Evolutionary conservation across 1,139 yeast species (phyloP), one percentile per base, ranked within the genome.

Genomic region (Hansenula sp.): DNA sequence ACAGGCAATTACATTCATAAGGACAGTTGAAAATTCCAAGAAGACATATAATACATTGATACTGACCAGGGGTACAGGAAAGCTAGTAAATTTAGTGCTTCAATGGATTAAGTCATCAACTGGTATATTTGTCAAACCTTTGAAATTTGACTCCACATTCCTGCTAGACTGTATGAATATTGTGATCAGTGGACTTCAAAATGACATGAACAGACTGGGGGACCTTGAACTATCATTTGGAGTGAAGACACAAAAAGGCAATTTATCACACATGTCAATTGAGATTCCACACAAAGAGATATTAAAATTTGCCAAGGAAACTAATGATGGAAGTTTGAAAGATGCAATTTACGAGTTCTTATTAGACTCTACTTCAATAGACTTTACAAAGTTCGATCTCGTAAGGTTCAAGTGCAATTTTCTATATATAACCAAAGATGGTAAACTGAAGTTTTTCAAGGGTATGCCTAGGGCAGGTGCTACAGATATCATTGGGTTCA

Each of bases 41-140:
- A 43, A 40, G 31, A 33, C 41, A 29, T 49, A 42, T 40, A 40
- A 47, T 24, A 49, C 53, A 11, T 38, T 54, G n/a, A 39, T 59
- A 9, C 33, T 55, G 21, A 40, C 52, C 7, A 48, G 44, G 34
- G 46, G 54, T 5, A 41, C 48, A 12, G 49, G 52, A 7, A 51
- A 52, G 24, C 29, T 53, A 27, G 47, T 45, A 12, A 43, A 35
- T 8, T 38, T 50, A 30, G 33, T 57, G 19, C 38, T 52, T 4
- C 54, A 56, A 8, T 60, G 64, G 65, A 41, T 63, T 7, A 55
- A 53, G 33, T 45, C 50, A 5, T 53, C 53, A 17, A 46, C 43
- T 15, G 63, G 65, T 13, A 42, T 52, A 6, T 39, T 61, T 5
- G 40, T 58, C 6, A 51, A 55, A 40, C 53, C 59, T 0, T 24